Conservation (phyloP, 306 rosid genomes). For the Castanea sativa region DNA sequence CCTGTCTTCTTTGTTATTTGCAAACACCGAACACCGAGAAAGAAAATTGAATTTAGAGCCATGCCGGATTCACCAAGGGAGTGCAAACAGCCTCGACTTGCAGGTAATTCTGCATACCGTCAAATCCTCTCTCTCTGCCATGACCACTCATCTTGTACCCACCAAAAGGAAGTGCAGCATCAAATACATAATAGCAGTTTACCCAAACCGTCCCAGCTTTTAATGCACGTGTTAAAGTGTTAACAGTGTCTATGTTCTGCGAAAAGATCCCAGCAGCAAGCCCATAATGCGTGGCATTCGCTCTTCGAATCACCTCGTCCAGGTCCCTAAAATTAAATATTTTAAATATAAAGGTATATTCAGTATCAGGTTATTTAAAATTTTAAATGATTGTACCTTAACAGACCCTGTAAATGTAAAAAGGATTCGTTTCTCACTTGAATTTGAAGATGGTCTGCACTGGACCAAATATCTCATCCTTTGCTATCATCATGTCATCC, state of each 20-base stretch:
- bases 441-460: slow-evolving; percentile 80
- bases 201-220: slow-evolving; percentile 78
- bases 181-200: slow-evolving; percentile 74
- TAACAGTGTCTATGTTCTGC: slow-evolving; percentile 60
- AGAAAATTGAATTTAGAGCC: slow-evolving; percentile 50
- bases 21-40: neutral
- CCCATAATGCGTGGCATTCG: slow-evolving; percentile 67
- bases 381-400: too few relatives aligned
- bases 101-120: slow-evolving; percentile 73
- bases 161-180: slow-evolving; percentile 93
- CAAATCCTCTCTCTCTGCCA: slow-evolving; percentile 84
- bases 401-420: neutral
- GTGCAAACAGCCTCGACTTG: slow-evolving; percentile 92
- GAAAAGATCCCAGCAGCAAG: slow-evolving; percentile 93
- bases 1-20: neutral
- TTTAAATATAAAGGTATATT: too few relatives aligned
- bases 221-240: slow-evolving; percentile 64
- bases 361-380: too few relatives aligned
- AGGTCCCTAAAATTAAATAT: slow-evolving; percentile 41
- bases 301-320: slow-evolving; percentile 70
- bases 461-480: slow-evolving; percentile 92
- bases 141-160: slow-evolving; percentile 93
- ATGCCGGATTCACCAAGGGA: slow-evolving; percentile 69
- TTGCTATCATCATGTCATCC: slow-evolving; percentile 85
- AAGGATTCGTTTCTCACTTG: slow-evolving; percentile 47